phyloP scores from a whole-genome alignment of 2,329 filamentous ascomycete genomes.

The Botrytis fragariae region DNA sequence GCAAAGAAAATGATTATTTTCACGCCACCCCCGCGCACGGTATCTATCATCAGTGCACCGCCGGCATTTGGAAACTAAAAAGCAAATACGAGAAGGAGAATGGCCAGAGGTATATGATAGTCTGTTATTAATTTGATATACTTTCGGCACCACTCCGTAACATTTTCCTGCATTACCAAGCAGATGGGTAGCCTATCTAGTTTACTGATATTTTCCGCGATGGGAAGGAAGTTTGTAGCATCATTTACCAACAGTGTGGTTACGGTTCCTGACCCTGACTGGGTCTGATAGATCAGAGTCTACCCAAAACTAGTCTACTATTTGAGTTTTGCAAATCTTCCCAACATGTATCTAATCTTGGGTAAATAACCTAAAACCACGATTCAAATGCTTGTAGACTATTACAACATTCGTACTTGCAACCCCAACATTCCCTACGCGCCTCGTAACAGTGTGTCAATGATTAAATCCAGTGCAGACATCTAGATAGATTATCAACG shows the following conservation, averaged over 20 bases:
- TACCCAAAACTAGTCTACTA: not conserved
- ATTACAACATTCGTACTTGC: not conserved
- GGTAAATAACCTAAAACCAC: not conserved
- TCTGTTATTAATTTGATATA: not conserved
- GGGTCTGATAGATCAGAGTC: not conserved
- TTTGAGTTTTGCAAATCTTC: not conserved
- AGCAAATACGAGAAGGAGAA: not conserved
- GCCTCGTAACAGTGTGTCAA: not conserved
- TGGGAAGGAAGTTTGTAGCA: not conserved
- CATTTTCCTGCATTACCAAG: not conserved
- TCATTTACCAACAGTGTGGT: not conserved
- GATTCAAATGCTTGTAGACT: not conserved
- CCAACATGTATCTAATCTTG: not conserved
- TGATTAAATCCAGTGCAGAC: not conserved
- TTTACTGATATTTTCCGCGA: not conserved
- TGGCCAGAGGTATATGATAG: not conserved
- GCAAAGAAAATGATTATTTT: not conserved
- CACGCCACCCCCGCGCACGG: not conserved
- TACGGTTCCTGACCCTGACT: not conserved
- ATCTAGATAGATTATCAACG: not conserved
- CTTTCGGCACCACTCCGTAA: not conserved
- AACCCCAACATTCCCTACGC: not conserved
- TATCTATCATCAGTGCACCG: not conserved
- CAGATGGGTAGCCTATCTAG: not conserved
- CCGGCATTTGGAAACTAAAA: conserved; percentile 3